Evolutionary conservation across 75 land plant genomes (phyloP).

Genomic region (Pinus taeda): DNA sequence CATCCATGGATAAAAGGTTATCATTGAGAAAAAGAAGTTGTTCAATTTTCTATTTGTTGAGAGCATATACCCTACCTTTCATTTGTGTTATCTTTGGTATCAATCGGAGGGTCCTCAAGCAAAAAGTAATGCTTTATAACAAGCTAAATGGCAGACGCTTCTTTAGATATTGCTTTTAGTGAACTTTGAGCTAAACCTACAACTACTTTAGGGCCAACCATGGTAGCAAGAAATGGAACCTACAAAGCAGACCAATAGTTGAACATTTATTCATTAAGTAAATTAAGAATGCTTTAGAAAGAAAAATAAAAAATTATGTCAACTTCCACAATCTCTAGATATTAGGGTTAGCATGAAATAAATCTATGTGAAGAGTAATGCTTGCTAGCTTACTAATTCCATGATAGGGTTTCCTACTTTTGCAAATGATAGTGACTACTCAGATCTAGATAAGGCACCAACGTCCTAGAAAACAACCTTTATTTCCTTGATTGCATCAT

Average conservation of each 20-base stretch:
- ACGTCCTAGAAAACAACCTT: conserved; percentile 68
- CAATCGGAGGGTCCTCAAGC: conserved; percentile 61
- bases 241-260: conserved; percentile 23
- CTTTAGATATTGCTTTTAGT: conserved; percentile 50
- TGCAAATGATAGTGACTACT: conserved; percentile 50
- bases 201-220: conserved; percentile 63
- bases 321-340: too few relatives aligned
- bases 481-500: conserved; percentile 44
- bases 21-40: not conserved
- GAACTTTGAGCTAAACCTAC: conserved; percentile 62
- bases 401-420: conserved; percentile 94
- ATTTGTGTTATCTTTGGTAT: conserved; percentile 15
- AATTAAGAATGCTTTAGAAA: not conserved
- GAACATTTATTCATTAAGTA: conserved; percentile 7
- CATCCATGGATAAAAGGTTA: conserved; percentile 6
- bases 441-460: conserved; percentile 36
- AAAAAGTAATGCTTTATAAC: conserved; percentile 60
- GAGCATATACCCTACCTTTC: not conserved
- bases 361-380: not conserved
- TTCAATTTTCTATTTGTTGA: not conserved
- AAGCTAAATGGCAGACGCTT: conserved; percentile 50
- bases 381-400: conserved; percentile 66
- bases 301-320: too few relatives aligned
- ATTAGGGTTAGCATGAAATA: not conserved
- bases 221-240: conserved; percentile 76